Conservation (phyloP, 192 early-diverging fungal species). For the Coemansia sp. region DNA sequence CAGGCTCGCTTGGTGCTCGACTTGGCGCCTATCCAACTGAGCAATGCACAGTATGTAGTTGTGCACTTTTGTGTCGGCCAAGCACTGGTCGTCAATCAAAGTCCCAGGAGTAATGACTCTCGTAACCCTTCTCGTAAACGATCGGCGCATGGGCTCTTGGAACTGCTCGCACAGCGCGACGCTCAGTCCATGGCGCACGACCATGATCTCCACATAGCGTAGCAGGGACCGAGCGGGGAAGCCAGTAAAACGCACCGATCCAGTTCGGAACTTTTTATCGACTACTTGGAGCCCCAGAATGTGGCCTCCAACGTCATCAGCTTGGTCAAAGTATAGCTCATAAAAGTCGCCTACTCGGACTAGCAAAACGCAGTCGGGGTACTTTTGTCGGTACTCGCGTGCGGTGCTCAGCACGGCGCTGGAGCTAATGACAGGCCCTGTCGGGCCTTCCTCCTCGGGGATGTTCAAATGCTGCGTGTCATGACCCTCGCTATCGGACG, state of each 20-base stretch:
- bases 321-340: constrained; percentile 80
- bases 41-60: constrained; percentile 76
- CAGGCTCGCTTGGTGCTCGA: not conserved
- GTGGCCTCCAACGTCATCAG: constrained; percentile 62
- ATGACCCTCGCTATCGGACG: not conserved
- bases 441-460: not conserved
- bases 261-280: constrained; percentile 63
- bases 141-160: constrained; percentile 42
- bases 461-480: not conserved
- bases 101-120: constrained; percentile 89
- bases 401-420: constrained; percentile 55
- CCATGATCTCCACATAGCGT: constrained; percentile 68
- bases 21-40: constrained; percentile 18
- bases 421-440: constrained; percentile 9
- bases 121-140: constrained; percentile 70
- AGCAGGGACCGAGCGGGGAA: constrained; percentile 69
- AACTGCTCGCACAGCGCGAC: constrained; percentile 78
- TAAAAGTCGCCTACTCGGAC: constrained; percentile 83
- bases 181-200: constrained; percentile 59
- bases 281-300: constrained; percentile 73
- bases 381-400: constrained; percentile 58
- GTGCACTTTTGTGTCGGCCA: constrained; percentile 66
- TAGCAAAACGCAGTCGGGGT: constrained; percentile 71
- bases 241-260: constrained; percentile 68
- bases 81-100: constrained; percentile 72